phyloP scores from a whole-genome alignment of 306 rosid species.

The Fragaria nilgerrensis region DNA sequence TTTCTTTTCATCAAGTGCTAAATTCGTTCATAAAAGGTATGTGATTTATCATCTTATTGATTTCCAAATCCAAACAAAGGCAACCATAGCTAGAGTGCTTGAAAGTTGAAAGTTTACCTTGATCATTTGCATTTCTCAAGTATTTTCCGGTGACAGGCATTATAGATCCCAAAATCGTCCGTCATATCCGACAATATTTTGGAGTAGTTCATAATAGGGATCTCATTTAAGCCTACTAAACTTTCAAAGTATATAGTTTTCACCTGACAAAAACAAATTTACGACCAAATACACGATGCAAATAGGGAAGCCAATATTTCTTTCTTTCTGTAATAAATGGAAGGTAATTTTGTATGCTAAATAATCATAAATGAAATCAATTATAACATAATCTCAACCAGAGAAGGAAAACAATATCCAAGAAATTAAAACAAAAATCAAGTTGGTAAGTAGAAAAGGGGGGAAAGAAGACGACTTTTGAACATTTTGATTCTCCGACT shows the following conservation, averaged over 20 bases:
- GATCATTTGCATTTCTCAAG: neutral
- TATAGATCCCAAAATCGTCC: neutral
- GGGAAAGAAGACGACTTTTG: neutral
- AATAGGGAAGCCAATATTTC: neutral
- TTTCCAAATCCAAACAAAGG: neutral
- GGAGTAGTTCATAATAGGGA: too few relatives aligned
- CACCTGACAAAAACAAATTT: too few relatives aligned
- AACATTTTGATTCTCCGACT: neutral
- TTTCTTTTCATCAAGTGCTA: neutral
- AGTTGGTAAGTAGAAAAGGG: neutral
- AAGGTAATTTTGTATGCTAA: neutral
- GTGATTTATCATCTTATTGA: neutral
- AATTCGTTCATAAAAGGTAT: neutral
- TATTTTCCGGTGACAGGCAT: neutral
- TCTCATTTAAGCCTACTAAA: too few relatives aligned
- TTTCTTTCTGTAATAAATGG: neutral
- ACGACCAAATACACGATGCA: too few relatives aligned
- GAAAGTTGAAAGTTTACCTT: neutral
- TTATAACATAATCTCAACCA: neutral
- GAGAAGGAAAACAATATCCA: neutral
- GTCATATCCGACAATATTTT: too few relatives aligned
- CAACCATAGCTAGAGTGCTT: neutral
- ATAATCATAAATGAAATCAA: neutral
- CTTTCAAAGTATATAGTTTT: too few relatives aligned
- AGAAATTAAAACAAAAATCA: neutral